Base-by-base conservation (phyloP, 1,139 yeast genomes). In the Schwanniomyces etchellsii region DNA sequence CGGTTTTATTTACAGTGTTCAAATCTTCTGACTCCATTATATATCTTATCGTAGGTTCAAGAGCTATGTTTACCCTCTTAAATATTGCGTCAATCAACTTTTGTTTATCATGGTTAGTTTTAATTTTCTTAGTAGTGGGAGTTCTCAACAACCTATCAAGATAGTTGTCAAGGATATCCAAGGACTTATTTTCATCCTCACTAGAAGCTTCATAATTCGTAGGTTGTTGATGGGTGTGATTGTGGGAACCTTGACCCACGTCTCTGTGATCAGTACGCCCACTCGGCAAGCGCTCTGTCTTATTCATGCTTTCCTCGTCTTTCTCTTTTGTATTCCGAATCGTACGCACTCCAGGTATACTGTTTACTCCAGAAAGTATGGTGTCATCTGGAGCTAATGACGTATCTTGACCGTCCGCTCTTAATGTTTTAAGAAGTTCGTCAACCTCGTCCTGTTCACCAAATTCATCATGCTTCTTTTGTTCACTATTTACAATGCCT, bases 21-120 rank as follows among this genome's bases (percentile, higher is more conserved):
- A 53, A 28, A 4, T 31, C 24, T 7, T 18, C 9, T 5, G 28
- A 28, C 5, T 20, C 16, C 9, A 42, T 40, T 4, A 62, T 52
- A 30, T 49, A 37, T 1, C 39, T 31, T 3, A 55, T 28, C 1
- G 62, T 52, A 6, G 63, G 60, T 1, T 18, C 28, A 30, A 62
- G 45, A 0, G 62, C 56, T 3, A 29, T 38, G 13, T 40, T 37
- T 5, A 51, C 42, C 32, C 43, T 37, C 5, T 37, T 30, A 28
- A 50, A 43, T 28, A 55, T 36, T 21, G 47, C 46, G 4, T 37
- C 36, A 20, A 36, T 36, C 16, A 44, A 28, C n/a, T 16, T 29
- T 20, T 18, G 9, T 18, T 18, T 18, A 7, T n/a, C 21, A 18
- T 7, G n/a, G 7, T n/a, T 7, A 7, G 21, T 18, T n/a, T 7